These are phyloP conservation scores for Chaetomium globosum DNA, from an alignment of 2,329 filamentous ascomycete species.

Conservation along the genomic window DNA sequence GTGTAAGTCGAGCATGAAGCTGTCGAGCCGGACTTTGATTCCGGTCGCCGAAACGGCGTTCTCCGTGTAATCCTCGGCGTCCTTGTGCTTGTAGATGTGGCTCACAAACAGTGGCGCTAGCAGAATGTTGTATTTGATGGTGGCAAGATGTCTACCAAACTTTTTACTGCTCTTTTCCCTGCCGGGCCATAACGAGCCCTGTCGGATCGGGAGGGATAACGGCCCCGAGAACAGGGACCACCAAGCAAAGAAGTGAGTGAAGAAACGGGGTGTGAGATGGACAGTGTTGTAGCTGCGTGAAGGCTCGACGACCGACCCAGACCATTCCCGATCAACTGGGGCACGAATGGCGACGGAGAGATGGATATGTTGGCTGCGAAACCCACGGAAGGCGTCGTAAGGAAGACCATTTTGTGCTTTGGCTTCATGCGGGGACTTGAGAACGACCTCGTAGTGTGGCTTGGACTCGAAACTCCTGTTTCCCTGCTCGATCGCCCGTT, in stretches of 20 bases:
- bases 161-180: constrained; percentile 98
- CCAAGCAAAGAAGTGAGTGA: constrained; percentile 98
- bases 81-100: constrained; percentile 98
- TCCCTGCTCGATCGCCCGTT: constrained; percentile 73
- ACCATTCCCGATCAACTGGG: constrained; percentile 85
- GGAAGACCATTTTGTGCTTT: constrained; percentile 56
- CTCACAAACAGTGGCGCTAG: constrained; percentile 91
- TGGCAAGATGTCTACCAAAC: constrained; percentile 94
- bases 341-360: constrained; percentile 89
- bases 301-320: constrained; percentile 69
- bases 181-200: constrained; percentile 87
- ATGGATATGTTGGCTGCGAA: constrained; percentile 95
- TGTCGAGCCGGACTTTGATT: constrained; percentile 93
- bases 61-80: constrained; percentile 81
- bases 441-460: constrained; percentile 86
- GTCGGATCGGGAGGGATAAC: constrained; percentile 91
- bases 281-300: constrained; percentile 95
- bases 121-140: constrained; percentile 95
- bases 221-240: constrained; percentile 95
- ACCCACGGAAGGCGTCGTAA: constrained; percentile 96
- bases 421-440: constrained; percentile 78
- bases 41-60: constrained; percentile 84
- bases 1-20: constrained; percentile 95
- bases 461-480: constrained; percentile 83
- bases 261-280: constrained; percentile 91